These are phyloP conservation scores for Quercus gilva DNA, from an alignment of 306 rosid species.

Conservation along the genomic window DNA sequence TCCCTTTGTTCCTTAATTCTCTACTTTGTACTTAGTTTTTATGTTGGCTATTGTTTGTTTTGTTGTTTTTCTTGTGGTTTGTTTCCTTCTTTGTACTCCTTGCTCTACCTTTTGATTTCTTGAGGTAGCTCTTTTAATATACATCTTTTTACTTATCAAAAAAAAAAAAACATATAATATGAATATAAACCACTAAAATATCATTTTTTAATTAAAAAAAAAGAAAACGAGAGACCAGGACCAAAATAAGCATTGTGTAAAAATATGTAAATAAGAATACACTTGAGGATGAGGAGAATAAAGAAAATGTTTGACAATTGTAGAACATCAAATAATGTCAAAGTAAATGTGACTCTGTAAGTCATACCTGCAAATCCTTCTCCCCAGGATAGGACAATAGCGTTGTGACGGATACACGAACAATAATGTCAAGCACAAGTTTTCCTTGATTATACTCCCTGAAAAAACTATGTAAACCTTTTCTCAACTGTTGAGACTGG, in stretches of 20 bases:
- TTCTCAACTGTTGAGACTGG: slow-evolving; percentile 42
- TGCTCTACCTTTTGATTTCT: too few relatives aligned
- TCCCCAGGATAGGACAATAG: slow-evolving; percentile 85
- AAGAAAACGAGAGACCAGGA: not conserved
- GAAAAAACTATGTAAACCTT: slow-evolving; percentile 59
- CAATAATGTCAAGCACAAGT: slow-evolving; percentile 78
- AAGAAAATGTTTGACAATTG: slow-evolving; percentile 5
- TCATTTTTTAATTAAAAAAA: not conserved
- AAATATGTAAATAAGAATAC: not conserved
- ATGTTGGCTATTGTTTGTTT: too few relatives aligned
- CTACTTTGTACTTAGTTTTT: too few relatives aligned
- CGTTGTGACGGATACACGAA: slow-evolving; percentile 67
- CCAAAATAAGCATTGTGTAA: not conserved
- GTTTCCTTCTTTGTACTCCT: too few relatives aligned
- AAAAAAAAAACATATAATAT: not conserved
- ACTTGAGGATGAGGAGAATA: slow-evolving; percentile 13
- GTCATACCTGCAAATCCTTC: slow-evolving; percentile 79
- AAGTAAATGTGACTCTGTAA: slow-evolving; percentile 23
- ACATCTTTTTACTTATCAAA: too few relatives aligned
- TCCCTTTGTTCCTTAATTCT: too few relatives aligned
- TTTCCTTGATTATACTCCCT: slow-evolving; percentile 85
- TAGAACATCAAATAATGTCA: slow-evolving; percentile 12
- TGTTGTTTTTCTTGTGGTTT: too few relatives aligned
- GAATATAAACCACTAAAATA: not conserved
- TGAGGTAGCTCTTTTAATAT: too few relatives aligned